Evolutionary conservation across 176 grass and related monocot species (phyloP).

Genomic region (Poa annua): DNA sequence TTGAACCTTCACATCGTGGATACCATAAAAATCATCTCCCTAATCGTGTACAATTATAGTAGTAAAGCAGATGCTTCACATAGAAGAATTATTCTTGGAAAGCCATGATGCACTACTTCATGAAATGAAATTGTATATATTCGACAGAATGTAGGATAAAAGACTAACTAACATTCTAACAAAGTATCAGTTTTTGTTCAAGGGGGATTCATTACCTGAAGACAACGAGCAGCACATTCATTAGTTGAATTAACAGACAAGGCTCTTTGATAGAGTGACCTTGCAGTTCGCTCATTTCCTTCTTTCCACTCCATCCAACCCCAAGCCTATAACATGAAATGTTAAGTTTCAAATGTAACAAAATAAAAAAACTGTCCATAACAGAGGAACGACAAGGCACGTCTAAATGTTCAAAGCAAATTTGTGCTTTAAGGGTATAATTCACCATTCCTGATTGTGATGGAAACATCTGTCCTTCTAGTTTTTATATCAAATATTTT

Average conservation of each 20-base stretch:
- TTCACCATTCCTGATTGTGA: background rate
- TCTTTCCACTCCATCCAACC: slow-evolving; percentile 99
- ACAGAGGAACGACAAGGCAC: background rate
- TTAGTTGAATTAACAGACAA: slow-evolving; percentile 81
- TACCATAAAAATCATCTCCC: background rate
- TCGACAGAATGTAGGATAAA: background rate
- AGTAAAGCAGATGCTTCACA: slow-evolving; percentile 26
- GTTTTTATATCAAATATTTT: background rate
- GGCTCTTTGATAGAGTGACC: slow-evolving; percentile 87
- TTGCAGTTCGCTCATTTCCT: slow-evolving; percentile 82
- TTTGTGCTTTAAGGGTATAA: background rate
- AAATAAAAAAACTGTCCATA: background rate
- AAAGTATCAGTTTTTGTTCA: background rate
- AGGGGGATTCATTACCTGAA: slow-evolving; percentile 71
- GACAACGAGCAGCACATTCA: slow-evolving; percentile 91
- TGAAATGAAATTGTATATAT: slow-evolving; percentile 13
- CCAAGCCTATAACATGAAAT: slow-evolving; percentile 72
- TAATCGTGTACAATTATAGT: background rate
- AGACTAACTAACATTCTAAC: background rate
- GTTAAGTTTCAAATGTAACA: background rate
- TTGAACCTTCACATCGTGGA: slow-evolving; percentile 16
- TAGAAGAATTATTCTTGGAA: slow-evolving; percentile 12
- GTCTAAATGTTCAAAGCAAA: background rate
- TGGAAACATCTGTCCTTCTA: background rate
- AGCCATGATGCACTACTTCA: background rate